phyloP scores from a whole-genome alignment of 2,329 filamentous ascomycete genomes.

The Lachnellula arida region DNA sequence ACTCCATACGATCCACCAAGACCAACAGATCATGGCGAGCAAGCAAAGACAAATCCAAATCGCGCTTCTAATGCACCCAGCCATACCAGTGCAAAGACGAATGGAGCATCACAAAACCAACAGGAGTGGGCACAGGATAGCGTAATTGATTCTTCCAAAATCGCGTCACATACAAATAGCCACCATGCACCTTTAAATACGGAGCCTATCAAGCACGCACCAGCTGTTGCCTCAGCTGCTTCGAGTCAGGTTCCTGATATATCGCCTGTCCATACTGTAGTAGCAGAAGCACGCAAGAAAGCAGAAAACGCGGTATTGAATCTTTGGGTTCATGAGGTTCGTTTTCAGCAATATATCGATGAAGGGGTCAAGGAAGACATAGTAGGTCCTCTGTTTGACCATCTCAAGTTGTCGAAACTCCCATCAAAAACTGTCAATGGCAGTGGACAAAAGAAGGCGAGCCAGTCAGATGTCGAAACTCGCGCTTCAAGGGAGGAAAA shows the following conservation, averaged over 20 bases:
- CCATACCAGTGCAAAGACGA: slow-evolving; percentile 1
- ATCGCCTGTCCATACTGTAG: slow-evolving; percentile 13
- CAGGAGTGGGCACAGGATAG: slow-evolving; percentile 11
- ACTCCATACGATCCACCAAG: slow-evolving; percentile 23
- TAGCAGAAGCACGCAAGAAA: slow-evolving; percentile 38
- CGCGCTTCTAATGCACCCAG: slow-evolving; percentile 6
- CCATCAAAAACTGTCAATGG: slow-evolving; percentile 15
- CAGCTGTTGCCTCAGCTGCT: background rate
- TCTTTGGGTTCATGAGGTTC: slow-evolving; percentile 62
- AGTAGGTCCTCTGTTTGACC: slow-evolving; percentile 60
- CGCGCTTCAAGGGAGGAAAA: background rate
- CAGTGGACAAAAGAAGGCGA: background rate
- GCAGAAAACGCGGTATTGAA: slow-evolving; percentile 65
- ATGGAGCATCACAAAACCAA: slow-evolving; percentile 5
- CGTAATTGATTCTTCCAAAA: background rate
- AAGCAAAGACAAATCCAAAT: slow-evolving; percentile 8
- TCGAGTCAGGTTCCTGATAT: background rate
- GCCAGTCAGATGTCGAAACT: background rate
- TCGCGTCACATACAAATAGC: slow-evolving; percentile 7
- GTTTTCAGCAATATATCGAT: slow-evolving; percentile 66
- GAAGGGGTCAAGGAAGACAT: slow-evolving; percentile 65
- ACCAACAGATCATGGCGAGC: slow-evolving; percentile 10
- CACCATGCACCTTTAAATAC: background rate
- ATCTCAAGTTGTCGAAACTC: slow-evolving; percentile 52
- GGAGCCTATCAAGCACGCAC: slow-evolving; percentile 1